Base-by-base conservation (phyloP, 768 basidiomycete species). In the Pholiota conissans region DNA sequence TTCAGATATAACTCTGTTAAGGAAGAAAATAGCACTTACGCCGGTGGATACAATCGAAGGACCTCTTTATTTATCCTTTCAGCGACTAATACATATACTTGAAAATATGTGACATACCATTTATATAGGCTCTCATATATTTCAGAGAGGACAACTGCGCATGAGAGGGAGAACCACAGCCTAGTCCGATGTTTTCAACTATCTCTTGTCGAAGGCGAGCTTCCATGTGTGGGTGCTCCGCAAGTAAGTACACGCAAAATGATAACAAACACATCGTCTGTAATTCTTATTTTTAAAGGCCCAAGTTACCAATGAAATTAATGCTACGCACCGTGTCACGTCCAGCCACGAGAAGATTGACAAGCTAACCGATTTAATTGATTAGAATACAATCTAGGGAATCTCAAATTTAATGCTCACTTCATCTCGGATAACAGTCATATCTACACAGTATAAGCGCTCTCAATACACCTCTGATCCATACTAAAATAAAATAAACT, bases 81-180 rank as follows among this genome's bases (percentile, higher is more conserved):
- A 35, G 34, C 8, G 1, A 9, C 2, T 4, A 26, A 48, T 9
- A n/a, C 46, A 46, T 10, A 24, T 5, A 11, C 49, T 28, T 11
- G 11, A 18, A 35, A 30, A 37, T 47, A 26, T 42, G 18, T 55
- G 18, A 11, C 55, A n/a, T 61, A 73, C 73, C 73, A 55, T 75
- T 74, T 39, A 75, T 64, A 34, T 73, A 67, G 3, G 73, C 71
- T 6, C 70, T 63, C 59, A 72, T 62, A 55, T 69, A 74, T 59
- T 74, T 80, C 79, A 84, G 78, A 1, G 78, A 72, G 39, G 75
- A 71, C 62, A 84, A 72, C 47, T 80, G 72, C 5, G 77, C 78
- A 57, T 74, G 77, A 0, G 73, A 76, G 0, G 82, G 82, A 3
- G 11, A 35, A 13, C 69, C 61, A 3, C 67, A 63, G 9, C 56